phyloP scores from a whole-genome alignment of 2,329 filamentous ascomycete species.

The Eutypa lata region DNA sequence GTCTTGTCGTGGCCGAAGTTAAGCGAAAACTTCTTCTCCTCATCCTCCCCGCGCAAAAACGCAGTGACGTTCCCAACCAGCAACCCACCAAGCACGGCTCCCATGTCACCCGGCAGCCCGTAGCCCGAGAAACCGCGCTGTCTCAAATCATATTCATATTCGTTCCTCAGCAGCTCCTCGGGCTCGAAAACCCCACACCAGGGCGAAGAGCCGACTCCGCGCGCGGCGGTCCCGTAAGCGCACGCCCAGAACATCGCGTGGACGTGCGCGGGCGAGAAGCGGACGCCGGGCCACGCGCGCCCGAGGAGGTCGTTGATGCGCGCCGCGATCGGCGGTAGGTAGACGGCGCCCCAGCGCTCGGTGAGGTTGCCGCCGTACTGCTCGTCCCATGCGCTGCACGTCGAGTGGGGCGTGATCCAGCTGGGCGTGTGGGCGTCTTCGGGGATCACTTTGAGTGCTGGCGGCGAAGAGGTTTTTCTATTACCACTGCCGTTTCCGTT shows the following conservation, averaged over 20 bases:
- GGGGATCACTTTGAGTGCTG: not conserved
- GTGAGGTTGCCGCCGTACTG: conserved; percentile 6
- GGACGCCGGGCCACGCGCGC: conserved; percentile 10
- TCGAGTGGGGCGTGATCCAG: conserved; percentile 19
- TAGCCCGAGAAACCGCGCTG: conserved; percentile 21
- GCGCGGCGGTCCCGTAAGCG: conserved; percentile 18
- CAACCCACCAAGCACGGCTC: conserved; percentile 14
- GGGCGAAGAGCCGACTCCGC: conserved; percentile 14
- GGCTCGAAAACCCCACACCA: conserved; percentile 19
- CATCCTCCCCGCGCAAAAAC: conserved; percentile 10
- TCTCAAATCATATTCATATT: conserved; percentile 21
- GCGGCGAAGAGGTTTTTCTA: too few relatives aligned
- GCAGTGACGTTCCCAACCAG: conserved; percentile 17
- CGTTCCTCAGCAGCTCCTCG: conserved; percentile 15
- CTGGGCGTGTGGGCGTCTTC: conserved; percentile 15
- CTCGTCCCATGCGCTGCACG: conserved; percentile 14
- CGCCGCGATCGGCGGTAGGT: conserved; percentile 17
- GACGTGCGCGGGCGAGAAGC: conserved; percentile 14
- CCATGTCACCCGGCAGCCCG: conserved; percentile 19
- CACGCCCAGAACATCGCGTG: conserved; percentile 21
- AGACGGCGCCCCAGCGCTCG: conserved; percentile 12
- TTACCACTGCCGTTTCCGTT: conserved; percentile 5
- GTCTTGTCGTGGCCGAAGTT: conserved; percentile 23
- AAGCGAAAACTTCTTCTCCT: conserved; percentile 12
- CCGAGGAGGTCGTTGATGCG: conserved; percentile 14